phyloP scores from a whole-genome alignment of 495 filamentous ascomycete species.

The Podospora pseudocomata region DNA sequence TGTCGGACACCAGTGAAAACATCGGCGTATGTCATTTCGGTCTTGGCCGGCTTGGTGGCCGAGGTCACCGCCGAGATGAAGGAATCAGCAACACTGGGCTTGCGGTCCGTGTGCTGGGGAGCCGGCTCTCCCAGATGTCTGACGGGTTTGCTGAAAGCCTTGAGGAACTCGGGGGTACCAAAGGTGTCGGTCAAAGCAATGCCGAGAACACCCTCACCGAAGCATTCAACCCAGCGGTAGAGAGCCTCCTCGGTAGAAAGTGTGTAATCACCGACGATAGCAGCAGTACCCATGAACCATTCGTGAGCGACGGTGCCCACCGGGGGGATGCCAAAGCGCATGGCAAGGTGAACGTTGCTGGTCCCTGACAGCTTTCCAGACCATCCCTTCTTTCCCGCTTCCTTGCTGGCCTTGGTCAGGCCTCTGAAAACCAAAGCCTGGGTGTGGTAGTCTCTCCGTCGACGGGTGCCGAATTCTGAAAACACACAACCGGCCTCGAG shows the following conservation, averaged over 20 bases:
- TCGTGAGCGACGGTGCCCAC: slow-evolving; percentile 96
- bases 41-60: slow-evolving; percentile 15
- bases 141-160: slow-evolving; percentile 69
- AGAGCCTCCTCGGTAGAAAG: slow-evolving; percentile 79
- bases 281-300: slow-evolving; percentile 98
- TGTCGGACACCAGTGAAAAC: slow-evolving; percentile 86
- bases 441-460: slow-evolving; percentile 87
- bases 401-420: slow-evolving; percentile 65
- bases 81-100: slow-evolving; percentile 32
- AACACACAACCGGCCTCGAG: slow-evolving; percentile 80
- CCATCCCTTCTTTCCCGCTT: slow-evolving; percentile 58
- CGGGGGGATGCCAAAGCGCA: slow-evolving; percentile 76
- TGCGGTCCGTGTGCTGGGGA: slow-evolving; percentile 14
- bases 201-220: slow-evolving; percentile 83
- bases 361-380: slow-evolving; percentile 77
- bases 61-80: slow-evolving; percentile 29
- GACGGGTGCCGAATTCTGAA: slow-evolving; percentile 88
- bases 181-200: slow-evolving; percentile 98
- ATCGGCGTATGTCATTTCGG: slow-evolving; percentile 67
- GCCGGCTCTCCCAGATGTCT: slow-evolving; percentile 28
- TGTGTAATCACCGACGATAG: slow-evolving; percentile 80
- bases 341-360: slow-evolving; percentile 95
- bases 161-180: slow-evolving; percentile 85
- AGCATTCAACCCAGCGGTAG: slow-evolving; percentile 84
- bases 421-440: slow-evolving; percentile 89